Base-by-base conservation (phyloP, 2,329 filamentous ascomycete species). In the Dactylellina haptotyla region DNA sequence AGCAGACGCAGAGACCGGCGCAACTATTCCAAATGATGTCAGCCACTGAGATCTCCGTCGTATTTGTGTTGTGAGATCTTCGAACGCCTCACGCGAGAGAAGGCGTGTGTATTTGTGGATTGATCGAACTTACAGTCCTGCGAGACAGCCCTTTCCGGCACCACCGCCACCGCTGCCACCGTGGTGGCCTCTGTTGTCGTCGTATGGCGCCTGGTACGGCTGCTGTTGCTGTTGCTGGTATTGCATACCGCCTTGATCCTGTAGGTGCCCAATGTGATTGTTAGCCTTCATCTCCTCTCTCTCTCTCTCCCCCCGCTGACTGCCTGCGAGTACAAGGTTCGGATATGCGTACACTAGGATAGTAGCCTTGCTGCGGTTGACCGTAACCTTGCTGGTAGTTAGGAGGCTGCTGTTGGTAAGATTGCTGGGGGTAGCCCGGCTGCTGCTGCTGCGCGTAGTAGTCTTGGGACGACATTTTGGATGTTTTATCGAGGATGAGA, bases 341-440 rank as follows among this genome's bases (percentile, higher is more conserved):
- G 3, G 23, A 30, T n/a, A 23, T 10, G 41, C 69, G 28, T 73
- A 73, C 69, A 8, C 53, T 45, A 72, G 67, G 69, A 57, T 73
- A 73, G n/a, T 73, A 73, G 10, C 54, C 69, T 53, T 61, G 66
- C 9, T 67, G 64, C 18, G 69, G 62, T 56, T 23, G 69, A 28
- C 69, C 69, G 43, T 72, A 72, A n/a, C 66, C 66, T 34, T 71
- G 66, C 16, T 71, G 58, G 58, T 72, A 72, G 14, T 66, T 46
- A 25, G 69, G 69, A 14, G 69, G 67, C 54, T 65, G 59, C 25
- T 71, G 28, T 10, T 65, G 62, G 26, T 56, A 43, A 43, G 39
- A 59, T 4, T 61, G 46, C 25, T 73, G 69, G 20, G 69, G 69
- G 26, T 73, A 66, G 28, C 54, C 54, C 3, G 69, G 69, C 41